Evolutionary conservation across 2,329 filamentous ascomycete species (phyloP).

Genomic region (Xylariaceae sp.): DNA sequence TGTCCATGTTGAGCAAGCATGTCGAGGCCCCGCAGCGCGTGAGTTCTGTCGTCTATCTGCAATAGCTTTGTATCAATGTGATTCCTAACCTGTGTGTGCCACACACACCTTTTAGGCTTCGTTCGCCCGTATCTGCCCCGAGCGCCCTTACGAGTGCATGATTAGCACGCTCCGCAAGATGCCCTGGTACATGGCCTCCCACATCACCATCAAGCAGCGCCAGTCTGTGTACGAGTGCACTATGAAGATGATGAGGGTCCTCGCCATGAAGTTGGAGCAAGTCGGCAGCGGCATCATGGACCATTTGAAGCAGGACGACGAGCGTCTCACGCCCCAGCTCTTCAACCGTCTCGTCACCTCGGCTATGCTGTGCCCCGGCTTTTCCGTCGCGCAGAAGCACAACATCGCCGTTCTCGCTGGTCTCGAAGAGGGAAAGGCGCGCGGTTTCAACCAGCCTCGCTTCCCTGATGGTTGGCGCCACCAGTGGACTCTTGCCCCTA

Average conservation of each 20-base stretch:
- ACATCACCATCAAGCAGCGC: slow-evolving; percentile 55
- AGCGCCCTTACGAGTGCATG: slow-evolving; percentile 60
- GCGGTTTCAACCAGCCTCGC: slow-evolving; percentile 42
- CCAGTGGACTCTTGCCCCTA: slow-evolving; percentile 46
- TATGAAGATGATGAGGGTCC: slow-evolving; percentile 41
- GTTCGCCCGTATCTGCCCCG: slow-evolving; percentile 55
- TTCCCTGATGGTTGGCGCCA: slow-evolving; percentile 46
- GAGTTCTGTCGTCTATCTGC: slow-evolving; percentile 30
- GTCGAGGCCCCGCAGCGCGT: slow-evolving; percentile 58
- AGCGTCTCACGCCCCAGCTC: slow-evolving; percentile 48
- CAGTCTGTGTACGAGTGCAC: slow-evolving; percentile 47
- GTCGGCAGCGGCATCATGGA: slow-evolving; percentile 22
- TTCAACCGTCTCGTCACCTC: slow-evolving; percentile 47
- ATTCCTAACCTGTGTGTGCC: too few relatives aligned
- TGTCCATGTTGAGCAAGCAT: slow-evolving; percentile 59
- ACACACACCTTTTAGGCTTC: slow-evolving; percentile 41
- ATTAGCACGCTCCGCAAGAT: slow-evolving; percentile 59
- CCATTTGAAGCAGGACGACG: too few relatives aligned
- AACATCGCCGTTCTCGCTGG: slow-evolving; percentile 44
- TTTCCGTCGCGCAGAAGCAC: slow-evolving; percentile 57
- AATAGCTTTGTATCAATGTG: background rate
- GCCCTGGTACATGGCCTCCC: slow-evolving; percentile 54
- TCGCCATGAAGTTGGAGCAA: slow-evolving; percentile 39
- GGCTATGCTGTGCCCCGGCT: slow-evolving; percentile 54
- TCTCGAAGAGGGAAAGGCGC: slow-evolving; percentile 32